These are phyloP conservation scores for Acanthamoeba sp. DNA, from an alignment of 208 protist species.

Conservation along the genomic window DNA sequence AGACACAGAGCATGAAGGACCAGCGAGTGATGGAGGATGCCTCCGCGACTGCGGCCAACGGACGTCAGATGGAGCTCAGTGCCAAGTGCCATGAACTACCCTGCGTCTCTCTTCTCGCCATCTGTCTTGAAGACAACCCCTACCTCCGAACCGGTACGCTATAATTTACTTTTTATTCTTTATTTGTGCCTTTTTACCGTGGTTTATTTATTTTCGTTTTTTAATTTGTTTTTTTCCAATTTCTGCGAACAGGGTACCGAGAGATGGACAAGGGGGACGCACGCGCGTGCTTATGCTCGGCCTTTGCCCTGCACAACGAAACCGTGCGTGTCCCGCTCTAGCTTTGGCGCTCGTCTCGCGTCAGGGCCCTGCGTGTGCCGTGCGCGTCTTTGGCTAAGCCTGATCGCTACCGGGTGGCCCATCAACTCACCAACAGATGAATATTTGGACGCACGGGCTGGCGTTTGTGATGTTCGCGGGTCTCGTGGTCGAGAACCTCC, in stretches of 20 bases:
- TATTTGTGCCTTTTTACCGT: neutral
- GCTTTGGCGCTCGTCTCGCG: neutral
- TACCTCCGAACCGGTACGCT: neutral
- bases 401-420: too few relatives aligned
- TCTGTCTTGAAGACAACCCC: conserved; percentile 34
- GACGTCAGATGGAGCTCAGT: too few relatives aligned
- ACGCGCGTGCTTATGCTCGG: conserved; percentile 6
- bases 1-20: too few relatives aligned
- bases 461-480: conserved; percentile 21
- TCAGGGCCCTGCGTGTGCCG: neutral
- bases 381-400: too few relatives aligned
- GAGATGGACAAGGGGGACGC: conserved; percentile 23
- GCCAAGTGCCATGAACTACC: too few relatives aligned
- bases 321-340: neutral
- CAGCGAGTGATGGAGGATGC: too few relatives aligned
- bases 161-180: neutral
- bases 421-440: neutral
- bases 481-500: neutral
- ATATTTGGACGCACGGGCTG: conserved; percentile 61
- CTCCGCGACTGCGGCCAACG: too few relatives aligned
- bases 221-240: neutral
- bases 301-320: conserved; percentile 56
- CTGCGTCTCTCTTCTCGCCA: neutral
- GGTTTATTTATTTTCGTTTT: neutral
- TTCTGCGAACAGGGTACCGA: neutral